Percentiles rank a stretch among this genome's conserved stretches.
Evolutionary conservation across 1,139 yeast genomes (phyloP).

Genomic region (Candida buenavistaensis): DNA sequence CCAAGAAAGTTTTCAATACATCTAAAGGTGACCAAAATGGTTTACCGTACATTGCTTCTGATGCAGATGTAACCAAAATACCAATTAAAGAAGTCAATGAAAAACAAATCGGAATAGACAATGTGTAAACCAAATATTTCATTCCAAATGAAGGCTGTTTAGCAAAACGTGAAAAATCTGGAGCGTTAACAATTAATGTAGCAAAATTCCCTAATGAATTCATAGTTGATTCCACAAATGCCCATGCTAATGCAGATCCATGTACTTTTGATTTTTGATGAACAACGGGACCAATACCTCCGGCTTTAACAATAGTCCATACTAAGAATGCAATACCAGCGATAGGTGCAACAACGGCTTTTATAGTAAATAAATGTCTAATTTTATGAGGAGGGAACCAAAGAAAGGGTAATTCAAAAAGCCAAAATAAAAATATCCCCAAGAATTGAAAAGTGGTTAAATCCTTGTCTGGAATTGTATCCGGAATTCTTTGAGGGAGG

Average conservation of each 20-base stretch:
- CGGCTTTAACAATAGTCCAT: constrained; percentile 78
- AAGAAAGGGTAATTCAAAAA: constrained; percentile 71
- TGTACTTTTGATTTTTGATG: constrained; percentile 46
- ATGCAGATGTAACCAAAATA: constrained; percentile 82
- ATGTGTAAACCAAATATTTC: constrained; percentile 46
- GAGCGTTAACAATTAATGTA: constrained; percentile 81
- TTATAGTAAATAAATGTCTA: constrained; percentile 78
- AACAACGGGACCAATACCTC: constrained; percentile 71
- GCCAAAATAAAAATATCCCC: constrained; percentile 77
- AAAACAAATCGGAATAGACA: constrained; percentile 75
- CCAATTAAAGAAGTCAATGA: constrained; percentile 84
- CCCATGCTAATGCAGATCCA: constrained; percentile 77
- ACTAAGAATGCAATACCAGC: constrained; percentile 79
- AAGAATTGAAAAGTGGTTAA: constrained; percentile 68
- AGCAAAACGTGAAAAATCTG: constrained; percentile 88
- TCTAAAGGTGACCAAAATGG: constrained; percentile 88
- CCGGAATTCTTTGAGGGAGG: constrained; percentile 41
- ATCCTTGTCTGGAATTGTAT: constrained; percentile 50
- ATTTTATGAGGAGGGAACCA: constrained; percentile 81
- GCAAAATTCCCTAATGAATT: constrained; percentile 84
- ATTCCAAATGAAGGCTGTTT: constrained; percentile 42
- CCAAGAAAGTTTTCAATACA: constrained; percentile 65
- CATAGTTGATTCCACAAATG: constrained; percentile 76
- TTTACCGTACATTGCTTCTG: constrained; percentile 64
- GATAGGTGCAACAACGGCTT: constrained; percentile 72